Conservation (phyloP, 345 rosid species). For the Linum usitatissimum region DNA sequence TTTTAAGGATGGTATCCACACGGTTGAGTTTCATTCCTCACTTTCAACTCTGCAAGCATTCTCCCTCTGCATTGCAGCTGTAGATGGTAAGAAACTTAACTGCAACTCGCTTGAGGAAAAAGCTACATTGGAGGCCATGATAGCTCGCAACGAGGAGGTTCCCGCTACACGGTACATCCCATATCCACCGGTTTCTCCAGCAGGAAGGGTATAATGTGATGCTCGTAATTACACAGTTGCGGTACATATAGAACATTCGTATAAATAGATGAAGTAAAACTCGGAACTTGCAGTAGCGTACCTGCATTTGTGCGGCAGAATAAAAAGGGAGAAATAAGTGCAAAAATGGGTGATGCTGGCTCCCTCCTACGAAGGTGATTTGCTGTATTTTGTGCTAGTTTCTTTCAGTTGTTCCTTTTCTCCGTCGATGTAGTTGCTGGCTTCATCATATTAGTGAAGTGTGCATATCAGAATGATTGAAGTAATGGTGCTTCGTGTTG, state of each 20-base stretch:
- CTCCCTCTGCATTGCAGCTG: slow-evolving; percentile 58
- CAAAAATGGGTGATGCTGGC: background rate
- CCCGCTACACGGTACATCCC: slow-evolving; percentile 43
- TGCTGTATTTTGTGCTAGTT: slow-evolving; percentile 14
- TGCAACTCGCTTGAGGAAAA: slow-evolving; percentile 11
- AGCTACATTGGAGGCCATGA: slow-evolving; percentile 10
- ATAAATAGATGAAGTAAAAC: background rate
- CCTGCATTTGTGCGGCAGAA: background rate
- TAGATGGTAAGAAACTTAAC: slow-evolving; percentile 39
- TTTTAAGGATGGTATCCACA: slow-evolving; percentile 63
- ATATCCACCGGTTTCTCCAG: slow-evolving; percentile 63
- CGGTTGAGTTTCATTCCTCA: slow-evolving; percentile 71
- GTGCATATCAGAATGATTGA: slow-evolving; percentile 21
- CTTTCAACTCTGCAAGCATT: slow-evolving; percentile 75
- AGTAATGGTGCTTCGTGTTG: slow-evolving; percentile 1
- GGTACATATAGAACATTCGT: slow-evolving; percentile 9
- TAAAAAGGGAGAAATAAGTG: slow-evolving; percentile 9
- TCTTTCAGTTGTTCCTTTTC: background rate
- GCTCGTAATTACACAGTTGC: slow-evolving; percentile 13
- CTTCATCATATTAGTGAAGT: slow-evolving; percentile 20
- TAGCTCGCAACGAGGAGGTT: slow-evolving; percentile 18
- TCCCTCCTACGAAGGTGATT: slow-evolving; percentile 4
- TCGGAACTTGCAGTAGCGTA: slow-evolving; percentile 7
- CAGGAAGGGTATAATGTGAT: slow-evolving; percentile 52
- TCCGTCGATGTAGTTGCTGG: slow-evolving; percentile 14